phyloP scores from a whole-genome alignment of 228 moss, liverwort and hornwort species.

The Sphagnum fallax region DNA sequence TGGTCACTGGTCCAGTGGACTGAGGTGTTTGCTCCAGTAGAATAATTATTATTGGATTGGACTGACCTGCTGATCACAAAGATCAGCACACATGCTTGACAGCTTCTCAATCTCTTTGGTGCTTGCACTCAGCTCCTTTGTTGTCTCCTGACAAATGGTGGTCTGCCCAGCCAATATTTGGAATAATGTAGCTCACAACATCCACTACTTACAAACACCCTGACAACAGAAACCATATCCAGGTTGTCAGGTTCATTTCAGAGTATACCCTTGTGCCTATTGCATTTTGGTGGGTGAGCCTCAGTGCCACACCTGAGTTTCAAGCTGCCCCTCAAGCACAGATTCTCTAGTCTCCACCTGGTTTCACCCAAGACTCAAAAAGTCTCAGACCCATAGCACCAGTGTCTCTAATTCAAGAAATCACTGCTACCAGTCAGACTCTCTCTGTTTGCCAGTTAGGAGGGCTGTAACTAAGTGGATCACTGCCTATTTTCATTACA shows the following conservation, averaged over 20 bases:
- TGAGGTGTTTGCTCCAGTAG: no score
- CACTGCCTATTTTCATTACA: no score
- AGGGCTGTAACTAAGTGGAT: no score
- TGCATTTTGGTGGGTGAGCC: no score
- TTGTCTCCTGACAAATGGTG: slow-evolving; percentile 39
- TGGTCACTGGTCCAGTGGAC: no score
- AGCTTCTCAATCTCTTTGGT: slow-evolving; percentile 54
- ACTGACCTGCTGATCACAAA: slow-evolving; percentile 64
- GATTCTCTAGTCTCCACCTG: slow-evolving; percentile 41
- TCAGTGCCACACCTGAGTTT: slow-evolving; percentile 27
- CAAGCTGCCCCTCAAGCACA: slow-evolving; percentile 37
- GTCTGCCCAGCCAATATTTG: slow-evolving; percentile 9
- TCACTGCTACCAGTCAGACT: no score
- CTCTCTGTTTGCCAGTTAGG: no score
- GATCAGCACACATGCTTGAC: slow-evolving; percentile 25
- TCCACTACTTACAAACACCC: background rate
- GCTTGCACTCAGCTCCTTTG: slow-evolving; percentile 33
- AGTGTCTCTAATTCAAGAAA: no score
- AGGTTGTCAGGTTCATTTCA: background rate
- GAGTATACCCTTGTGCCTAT: background rate
- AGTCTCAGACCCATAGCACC: no score
- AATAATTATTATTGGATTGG: no score
- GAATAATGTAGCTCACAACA: background rate
- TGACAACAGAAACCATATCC: no score
- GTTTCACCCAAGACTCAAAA: slow-evolving; percentile 1